Evolutionary conservation across 768 basidiomycete genomes (phyloP), one percentile per base, ranked within the genome.

Genomic region (Hygrophorus pudorinus): DNA sequence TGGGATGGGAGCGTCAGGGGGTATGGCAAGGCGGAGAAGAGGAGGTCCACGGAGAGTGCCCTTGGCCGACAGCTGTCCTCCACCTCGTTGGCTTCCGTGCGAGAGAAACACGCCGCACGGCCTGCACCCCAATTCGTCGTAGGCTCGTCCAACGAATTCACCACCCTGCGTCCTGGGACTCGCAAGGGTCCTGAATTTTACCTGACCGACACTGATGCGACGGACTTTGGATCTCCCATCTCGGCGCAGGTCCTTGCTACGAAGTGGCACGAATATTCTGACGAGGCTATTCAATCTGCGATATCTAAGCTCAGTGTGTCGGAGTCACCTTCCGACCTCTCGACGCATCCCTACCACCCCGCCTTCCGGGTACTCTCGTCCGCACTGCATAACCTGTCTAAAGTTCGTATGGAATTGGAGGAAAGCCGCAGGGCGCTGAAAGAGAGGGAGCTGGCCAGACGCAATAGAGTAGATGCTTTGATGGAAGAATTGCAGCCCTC

Each of bases 211-310:
- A 65, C 70, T 17, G 63, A 71, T 24, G 45, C 58, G 4, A 56
- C 64, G 9, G 53, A 63, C 5, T 57, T 71, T 33, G 44, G 55
- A 45, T 42, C 65, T 21, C 34, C 53, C 2, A 49, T 67, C 10
- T 61, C 66, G 1, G 57, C 68, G 1, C 71, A 76, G 47, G 70
- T 88, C 9, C 68, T 89, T 13, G 65, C 71, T 2, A 82, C 78
- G 7, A 73, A 68, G 56, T 91, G 87, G 85, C 86, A 90, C 55
- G 73, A 78, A 17, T 79, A 77, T 52, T 78, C 84, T 2, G 85
- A 90, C 58, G 76, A 84, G 39, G 80, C 73, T 1, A 81, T 90
- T 34, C 78, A 81, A 48, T 64, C 69, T 12, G 71, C 76, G 3
- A 73, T 88, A 17, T 72, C 82, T 0, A 63, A 62, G 14, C 59